Percentiles rank a stretch among this genome's conserved stretches.
Conservation (phyloP, 345 rosid genomes). For the Eucalyptus marginata region DNA sequence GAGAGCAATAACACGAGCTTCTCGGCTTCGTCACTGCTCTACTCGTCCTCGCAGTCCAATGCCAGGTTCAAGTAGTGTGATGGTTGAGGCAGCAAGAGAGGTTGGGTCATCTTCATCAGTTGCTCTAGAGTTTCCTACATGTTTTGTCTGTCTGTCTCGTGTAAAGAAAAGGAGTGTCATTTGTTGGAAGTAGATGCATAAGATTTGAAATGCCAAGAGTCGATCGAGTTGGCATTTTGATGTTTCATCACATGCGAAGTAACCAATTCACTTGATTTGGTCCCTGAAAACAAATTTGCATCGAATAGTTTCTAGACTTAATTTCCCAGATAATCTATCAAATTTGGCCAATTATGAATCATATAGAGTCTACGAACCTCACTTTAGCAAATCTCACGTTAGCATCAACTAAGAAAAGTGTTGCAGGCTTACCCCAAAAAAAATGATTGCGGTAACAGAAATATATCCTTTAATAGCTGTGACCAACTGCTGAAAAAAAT, state of each 20-base stretch:
- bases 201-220: not conserved
- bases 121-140: not conserved
- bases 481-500: not conserved
- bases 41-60: slow-evolving; percentile 30
- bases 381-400: not conserved
- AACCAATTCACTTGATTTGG: not conserved
- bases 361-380: not conserved
- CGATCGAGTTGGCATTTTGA: not conserved
- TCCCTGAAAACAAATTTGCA: not conserved
- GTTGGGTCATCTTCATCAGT: not conserved
- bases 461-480: not conserved
- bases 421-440: not conserved
- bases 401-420: not conserved
- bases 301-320: not conserved
- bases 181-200: not conserved
- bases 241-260: not conserved
- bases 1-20: slow-evolving; percentile 72
- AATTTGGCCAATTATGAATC: not conserved
- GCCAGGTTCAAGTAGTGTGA: not conserved
- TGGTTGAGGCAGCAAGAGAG: not conserved
- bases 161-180: not conserved
- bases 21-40: slow-evolving; percentile 75
- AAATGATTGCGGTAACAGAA: not conserved
- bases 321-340: not conserved
- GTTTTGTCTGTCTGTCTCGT: not conserved